Percentiles rank a stretch among this genome's conserved stretches.
Conservation (phyloP, 2,329 filamentous ascomycete genomes). For the Cytospora piceae region DNA sequence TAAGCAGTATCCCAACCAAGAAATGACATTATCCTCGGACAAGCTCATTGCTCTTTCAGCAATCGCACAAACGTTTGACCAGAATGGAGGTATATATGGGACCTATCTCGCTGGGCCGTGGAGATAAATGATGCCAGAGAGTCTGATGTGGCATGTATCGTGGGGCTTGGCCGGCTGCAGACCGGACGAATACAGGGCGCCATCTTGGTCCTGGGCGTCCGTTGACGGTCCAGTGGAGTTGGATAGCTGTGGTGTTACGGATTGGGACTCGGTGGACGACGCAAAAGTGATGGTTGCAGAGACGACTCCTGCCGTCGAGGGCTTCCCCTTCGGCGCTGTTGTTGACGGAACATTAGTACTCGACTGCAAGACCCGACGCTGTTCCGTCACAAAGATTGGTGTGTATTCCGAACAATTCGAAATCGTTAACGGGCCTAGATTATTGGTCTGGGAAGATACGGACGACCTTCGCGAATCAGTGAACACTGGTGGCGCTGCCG, state of each 20-base stretch:
- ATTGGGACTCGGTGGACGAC: not conserved
- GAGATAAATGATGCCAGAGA: not conserved
- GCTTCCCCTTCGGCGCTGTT: not conserved
- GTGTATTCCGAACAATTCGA: fast-evolving
- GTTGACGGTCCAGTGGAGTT: not conserved
- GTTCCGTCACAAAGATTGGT: not conserved
- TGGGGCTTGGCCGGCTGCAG: not conserved
- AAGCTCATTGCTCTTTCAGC: conserved; percentile 3
- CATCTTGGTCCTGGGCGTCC: conserved; percentile 1
- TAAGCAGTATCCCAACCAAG: not conserved
- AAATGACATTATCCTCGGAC: not conserved
- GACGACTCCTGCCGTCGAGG: not conserved
- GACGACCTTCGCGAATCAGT: not conserved
- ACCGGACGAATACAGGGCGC: not conserved
- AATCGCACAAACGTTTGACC: not conserved
- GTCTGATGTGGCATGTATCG: not conserved
- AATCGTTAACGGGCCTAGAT: not conserved
- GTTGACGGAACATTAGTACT: not conserved
- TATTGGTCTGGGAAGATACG: not conserved
- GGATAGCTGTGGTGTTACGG: no score
- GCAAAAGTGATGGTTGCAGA: not conserved
- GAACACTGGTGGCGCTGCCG: not conserved
- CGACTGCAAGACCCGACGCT: not conserved
- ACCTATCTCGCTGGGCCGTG: conserved; percentile 1
- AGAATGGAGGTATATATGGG: not conserved